Base-by-base conservation (phyloP, 306 rosid species). In the Acacia confusa region DNA sequence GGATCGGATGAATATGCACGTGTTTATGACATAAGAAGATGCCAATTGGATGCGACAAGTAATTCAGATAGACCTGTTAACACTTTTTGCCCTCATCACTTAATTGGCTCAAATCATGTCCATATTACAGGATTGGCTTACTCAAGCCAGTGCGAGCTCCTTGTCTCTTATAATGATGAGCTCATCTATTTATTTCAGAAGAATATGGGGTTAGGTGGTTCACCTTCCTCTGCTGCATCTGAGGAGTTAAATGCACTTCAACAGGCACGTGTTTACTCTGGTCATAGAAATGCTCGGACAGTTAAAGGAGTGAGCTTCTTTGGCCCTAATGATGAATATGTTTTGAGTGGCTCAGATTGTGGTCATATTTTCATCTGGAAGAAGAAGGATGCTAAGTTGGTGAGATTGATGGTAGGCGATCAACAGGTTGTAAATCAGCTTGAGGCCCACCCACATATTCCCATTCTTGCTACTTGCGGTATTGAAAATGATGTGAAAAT, bases 321-420 rank as follows among this genome's bases (percentile, higher is more conserved):
- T 63, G 91, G 93, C 61, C 87, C 93, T 0, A 78, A 75, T 53
- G 93, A 87, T 82, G 89, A 89, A 10, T 89, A 89, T 82, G 89
- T 87, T 48, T 50, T 87, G 85, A 87, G 89, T 75, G 93, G 93
- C 17, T 87, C 91, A n/a, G 89, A 85, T 81, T 87, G 91, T 63
- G 88, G 93, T 64, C 88, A 87, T 85, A 89, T 87, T 79, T 89
- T 85, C 85, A 84, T 89, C 75, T 89, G 92, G 92, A 85, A 73
- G 67, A 89, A 87, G 84, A 89, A 87, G 78, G 87, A 72, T 52
- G 88, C 86, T 74, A 77, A 85, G 79, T 71, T 87, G 48, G 85
- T 84, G 79, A 85, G 87, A 74, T 63, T 87, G 84, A 85, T 89
- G 89, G 68, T 69, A 4, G 91, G 93, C 43, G 93, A 88, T 83